Evolutionary conservation across 768 basidiomycete genomes (phyloP).

Genomic region (Russula sp.): DNA sequence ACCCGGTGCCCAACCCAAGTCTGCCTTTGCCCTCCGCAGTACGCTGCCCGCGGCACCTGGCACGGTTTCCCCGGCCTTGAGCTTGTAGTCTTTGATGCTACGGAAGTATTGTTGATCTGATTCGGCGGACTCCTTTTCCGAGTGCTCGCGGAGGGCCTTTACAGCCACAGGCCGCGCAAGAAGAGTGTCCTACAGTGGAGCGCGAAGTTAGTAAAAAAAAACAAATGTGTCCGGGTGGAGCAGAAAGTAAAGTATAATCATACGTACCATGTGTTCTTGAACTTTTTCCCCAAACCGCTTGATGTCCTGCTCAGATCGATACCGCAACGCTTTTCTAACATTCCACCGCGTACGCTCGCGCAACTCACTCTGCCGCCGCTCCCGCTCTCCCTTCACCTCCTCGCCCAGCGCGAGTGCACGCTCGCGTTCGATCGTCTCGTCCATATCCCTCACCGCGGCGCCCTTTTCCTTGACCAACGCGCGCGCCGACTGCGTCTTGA

Average conservation of each 20-base stretch:
- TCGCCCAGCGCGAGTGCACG: conserved; percentile 25
- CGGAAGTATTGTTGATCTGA: conserved; percentile 20
- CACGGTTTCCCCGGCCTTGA: conserved; percentile 22
- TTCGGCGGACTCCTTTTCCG: conserved; percentile 5
- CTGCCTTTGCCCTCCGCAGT: conserved; percentile 15
- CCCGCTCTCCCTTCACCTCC: conserved; percentile 26
- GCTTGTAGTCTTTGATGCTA: conserved; percentile 19
- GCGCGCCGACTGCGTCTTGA: conserved; percentile 39
- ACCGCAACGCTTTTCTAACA: conserved; percentile 64
- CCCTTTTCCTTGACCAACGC: conserved; percentile 50
- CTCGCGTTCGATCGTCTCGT: conserved; percentile 40
- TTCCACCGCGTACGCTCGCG: conserved; percentile 67
- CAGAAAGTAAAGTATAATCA: no score
- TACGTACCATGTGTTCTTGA: conserved; percentile 57
- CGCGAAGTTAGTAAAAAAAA: no score
- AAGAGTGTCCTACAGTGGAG: conserved; percentile 13
- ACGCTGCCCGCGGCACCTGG: conserved; percentile 19
- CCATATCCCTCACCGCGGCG: conserved; percentile 33
- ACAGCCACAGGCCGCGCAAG: conserved; percentile 21
- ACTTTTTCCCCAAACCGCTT: conserved; percentile 48
- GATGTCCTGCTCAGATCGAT: conserved; percentile 41
- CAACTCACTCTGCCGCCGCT: conserved; percentile 38
- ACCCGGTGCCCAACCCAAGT: conserved; percentile 19
- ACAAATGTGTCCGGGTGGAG: no score
- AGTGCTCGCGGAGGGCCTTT: conserved; percentile 14